phyloP scores from a whole-genome alignment of 495 filamentous ascomycete species.

The Letharia columbiana region DNA sequence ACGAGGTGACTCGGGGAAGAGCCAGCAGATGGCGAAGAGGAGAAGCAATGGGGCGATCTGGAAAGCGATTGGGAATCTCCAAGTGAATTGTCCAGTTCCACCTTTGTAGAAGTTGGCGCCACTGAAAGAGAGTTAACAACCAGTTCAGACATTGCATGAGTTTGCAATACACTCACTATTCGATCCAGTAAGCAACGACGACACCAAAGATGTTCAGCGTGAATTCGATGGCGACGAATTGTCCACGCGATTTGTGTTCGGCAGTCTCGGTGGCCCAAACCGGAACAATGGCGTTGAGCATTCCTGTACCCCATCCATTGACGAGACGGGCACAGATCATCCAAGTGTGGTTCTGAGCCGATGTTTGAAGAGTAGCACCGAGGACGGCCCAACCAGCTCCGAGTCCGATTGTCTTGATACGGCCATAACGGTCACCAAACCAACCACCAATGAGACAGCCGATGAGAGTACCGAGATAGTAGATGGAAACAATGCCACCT shows the following conservation, averaged over 20 bases:
- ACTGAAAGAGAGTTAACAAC: constrained; percentile 27
- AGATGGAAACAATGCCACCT: constrained; percentile 59
- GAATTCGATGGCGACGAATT: constrained; percentile 67
- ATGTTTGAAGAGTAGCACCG: constrained; percentile 52
- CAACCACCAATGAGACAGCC: constrained; percentile 53
- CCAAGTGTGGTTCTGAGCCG: constrained; percentile 57
- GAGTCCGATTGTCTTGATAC: constrained; percentile 52
- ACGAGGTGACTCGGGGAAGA: constrained; percentile 58
- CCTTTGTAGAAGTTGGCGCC: constrained; percentile 51
- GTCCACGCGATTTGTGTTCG: constrained; percentile 57
- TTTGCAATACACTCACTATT: constrained; percentile 42
- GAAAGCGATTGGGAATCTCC: constrained; percentile 65
- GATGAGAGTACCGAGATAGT: constrained; percentile 60
- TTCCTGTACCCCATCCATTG: constrained; percentile 66
- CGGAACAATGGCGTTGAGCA: constrained; percentile 62
- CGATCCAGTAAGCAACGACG: constrained; percentile 64
- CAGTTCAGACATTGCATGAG: not conserved
- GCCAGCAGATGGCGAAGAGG: constrained; percentile 45
- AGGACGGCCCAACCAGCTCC: constrained; percentile 50
- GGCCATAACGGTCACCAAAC: constrained; percentile 52
- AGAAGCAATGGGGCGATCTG: constrained; percentile 58
- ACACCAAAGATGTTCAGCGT: constrained; percentile 68
- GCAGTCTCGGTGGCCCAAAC: constrained; percentile 65
- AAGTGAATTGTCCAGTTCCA: constrained; percentile 48
- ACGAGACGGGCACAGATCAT: constrained; percentile 62